Percentiles rank a stretch among this genome's conserved stretches.
phyloP scores from a whole-genome alignment of 768 basidiomycete species.

The Scleroderma bovista region DNA sequence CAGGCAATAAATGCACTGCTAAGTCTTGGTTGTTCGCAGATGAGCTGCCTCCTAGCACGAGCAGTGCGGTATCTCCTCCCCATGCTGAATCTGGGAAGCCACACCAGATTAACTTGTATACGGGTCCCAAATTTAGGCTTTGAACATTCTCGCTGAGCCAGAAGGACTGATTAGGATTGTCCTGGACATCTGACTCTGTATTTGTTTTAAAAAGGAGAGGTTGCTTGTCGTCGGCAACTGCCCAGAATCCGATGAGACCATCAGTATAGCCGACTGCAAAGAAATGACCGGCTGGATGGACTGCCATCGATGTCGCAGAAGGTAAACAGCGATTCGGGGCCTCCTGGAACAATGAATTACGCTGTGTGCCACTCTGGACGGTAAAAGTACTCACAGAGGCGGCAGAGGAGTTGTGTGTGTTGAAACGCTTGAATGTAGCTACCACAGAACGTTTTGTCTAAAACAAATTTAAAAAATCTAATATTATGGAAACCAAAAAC shows the following conservation, averaged over 20 bases:
- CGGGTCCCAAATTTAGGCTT: slow-evolving; percentile 52
- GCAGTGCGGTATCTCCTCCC: slow-evolving; percentile 67
- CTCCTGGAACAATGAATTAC: slow-evolving; percentile 34
- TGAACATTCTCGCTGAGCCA: slow-evolving; percentile 2
- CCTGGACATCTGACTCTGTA: slow-evolving; percentile 47
- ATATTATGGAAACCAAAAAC: background rate
- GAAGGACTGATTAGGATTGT: slow-evolving; percentile 44
- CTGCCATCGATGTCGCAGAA: slow-evolving; percentile 61
- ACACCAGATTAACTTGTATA: slow-evolving; percentile 86
- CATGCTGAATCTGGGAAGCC: slow-evolving; percentile 66
- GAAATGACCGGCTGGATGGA: slow-evolving; percentile 72
- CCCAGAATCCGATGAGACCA: slow-evolving; percentile 81
- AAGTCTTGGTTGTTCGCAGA: slow-evolving; percentile 52
- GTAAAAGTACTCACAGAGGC: slow-evolving; percentile 38
- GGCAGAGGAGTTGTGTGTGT: slow-evolving; percentile 63
- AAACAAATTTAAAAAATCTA: background rate
- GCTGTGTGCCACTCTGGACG: background rate
- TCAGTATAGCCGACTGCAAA: slow-evolving; percentile 80
- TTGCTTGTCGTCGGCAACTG: slow-evolving; percentile 68
- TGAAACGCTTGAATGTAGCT: slow-evolving; percentile 60
- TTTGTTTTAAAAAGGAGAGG: slow-evolving; percentile 74
- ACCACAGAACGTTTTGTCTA: slow-evolving; percentile 46
- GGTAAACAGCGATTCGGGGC: slow-evolving; percentile 67
- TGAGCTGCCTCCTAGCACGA: slow-evolving; percentile 74
- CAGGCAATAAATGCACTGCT: slow-evolving; percentile 62